Evolutionary conservation across 768 basidiomycete species (phyloP).

Genomic region (Kwoniella bestiolae): DNA sequence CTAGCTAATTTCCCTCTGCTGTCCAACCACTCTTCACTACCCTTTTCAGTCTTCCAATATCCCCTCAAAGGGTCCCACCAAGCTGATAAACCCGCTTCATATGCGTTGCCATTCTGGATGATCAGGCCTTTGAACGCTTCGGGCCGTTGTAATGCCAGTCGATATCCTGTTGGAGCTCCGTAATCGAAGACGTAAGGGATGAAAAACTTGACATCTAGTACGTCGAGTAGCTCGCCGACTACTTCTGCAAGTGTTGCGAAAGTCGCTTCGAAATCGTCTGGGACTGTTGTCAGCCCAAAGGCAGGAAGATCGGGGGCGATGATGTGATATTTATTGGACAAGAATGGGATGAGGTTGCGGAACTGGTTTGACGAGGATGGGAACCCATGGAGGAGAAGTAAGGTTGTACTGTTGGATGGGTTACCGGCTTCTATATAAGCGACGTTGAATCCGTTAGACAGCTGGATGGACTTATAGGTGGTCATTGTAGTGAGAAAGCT

Average conservation of each 20-base stretch:
- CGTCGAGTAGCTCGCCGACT: constrained; percentile 60
- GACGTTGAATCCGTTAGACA: constrained; percentile 37
- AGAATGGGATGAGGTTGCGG: constrained; percentile 61
- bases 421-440: constrained; percentile 62
- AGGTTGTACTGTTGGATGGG: constrained; percentile 16
- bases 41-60: constrained; percentile 25
- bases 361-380: constrained; percentile 63
- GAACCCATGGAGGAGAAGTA: constrained; percentile 64
- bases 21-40: constrained; percentile 1
- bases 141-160: constrained; percentile 60
- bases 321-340: constrained; percentile 60
- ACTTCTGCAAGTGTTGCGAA: constrained; percentile 61
- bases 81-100: constrained; percentile 60
- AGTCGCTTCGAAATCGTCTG: constrained; percentile 57
- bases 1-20: background rate
- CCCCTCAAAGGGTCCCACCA: constrained; percentile 57
- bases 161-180: constrained; percentile 56
- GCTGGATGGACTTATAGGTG: constrained; percentile 4
- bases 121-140: constrained; percentile 61
- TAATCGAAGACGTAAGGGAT: constrained; percentile 64
- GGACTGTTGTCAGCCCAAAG: constrained; percentile 63
- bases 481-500: constrained; percentile 1
- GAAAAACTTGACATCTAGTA: constrained; percentile 59
- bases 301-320: constrained; percentile 65
- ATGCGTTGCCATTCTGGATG: constrained; percentile 64